Evolutionary conservation across 2,329 filamentous ascomycete genomes (phyloP), one percentile per base, ranked within the genome.

Genomic region (Xylaria sp.): DNA sequence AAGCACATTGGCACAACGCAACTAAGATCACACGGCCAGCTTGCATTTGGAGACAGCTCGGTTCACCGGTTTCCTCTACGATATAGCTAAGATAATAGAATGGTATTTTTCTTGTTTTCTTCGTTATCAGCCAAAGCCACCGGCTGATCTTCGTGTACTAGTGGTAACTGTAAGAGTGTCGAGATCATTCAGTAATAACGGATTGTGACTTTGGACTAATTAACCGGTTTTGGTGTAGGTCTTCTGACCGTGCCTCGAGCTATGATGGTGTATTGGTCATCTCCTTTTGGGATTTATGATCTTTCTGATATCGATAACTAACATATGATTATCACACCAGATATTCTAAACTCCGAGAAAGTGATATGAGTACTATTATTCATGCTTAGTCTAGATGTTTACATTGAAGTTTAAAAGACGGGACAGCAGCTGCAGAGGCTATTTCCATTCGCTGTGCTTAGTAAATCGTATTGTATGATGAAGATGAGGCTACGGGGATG

Each of bases 61-160:
- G 13, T 26, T 6, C 46, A 58, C 46, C 26, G 23, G 53, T 53
- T 26, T 49, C 36, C 13, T 59, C n/a, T 33, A 53, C 11, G 28
- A 48, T 46, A 54, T 33, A 54, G 44, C 15, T 31, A 53, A 63
- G n/a, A 46, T n/a, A 46, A 46, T 40, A 6, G 17, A 20, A 54
- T 17, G 17, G 26, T 6, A 28, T 13, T 26, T 33, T 48, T 31
- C 42, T 64, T 17, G 15, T 51, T 17, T 49, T 4, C n/a, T 63
- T 54, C 38, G 20, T 40, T 4, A 44, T 23, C 23, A 49, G 36
- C 17, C 20, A 44, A 36, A 67, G 59, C 36, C 31, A 54, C 46
- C 53, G n/a, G 31, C 54, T 17, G 46, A 46, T 46, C 17, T 28
- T 56, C 11, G 28, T 9, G 17, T 63, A n/a, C 15, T 38, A 59